A percentile compares a stretch with the other conserved stretches of the same genome.
phyloP scores from a whole-genome alignment of 208 protist genomes.

The Leptomonas pyrrhocoris region DNA sequence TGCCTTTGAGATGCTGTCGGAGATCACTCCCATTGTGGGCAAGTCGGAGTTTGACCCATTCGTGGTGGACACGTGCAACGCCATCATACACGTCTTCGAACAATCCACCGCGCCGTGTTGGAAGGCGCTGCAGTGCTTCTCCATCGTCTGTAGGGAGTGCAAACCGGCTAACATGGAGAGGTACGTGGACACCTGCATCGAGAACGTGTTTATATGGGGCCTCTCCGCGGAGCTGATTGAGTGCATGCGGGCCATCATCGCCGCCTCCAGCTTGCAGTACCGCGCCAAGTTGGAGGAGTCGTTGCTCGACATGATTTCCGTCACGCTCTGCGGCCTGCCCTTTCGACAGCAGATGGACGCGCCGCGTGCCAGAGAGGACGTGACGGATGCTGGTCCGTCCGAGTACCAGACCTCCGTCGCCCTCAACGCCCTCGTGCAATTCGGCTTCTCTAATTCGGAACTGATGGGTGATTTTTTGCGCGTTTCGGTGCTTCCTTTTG shows the following conservation, averaged over 20 bases:
- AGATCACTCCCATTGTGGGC: constrained; percentile 79
- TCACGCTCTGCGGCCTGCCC: constrained; percentile 85
- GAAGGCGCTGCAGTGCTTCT: constrained; percentile 79
- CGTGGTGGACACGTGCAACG: constrained; percentile 66
- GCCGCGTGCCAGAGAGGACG: constrained; percentile 19
- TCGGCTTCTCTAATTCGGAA: constrained; percentile 89
- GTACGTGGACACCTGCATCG: constrained; percentile 78
- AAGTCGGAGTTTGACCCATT: constrained; percentile 61
- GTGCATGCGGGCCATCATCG: constrained; percentile 83
- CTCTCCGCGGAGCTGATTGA: constrained; percentile 83
- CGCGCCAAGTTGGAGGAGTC: constrained; percentile 76
- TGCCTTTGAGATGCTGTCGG: constrained; percentile 80
- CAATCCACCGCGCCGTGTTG: constrained; percentile 68
- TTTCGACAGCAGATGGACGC: constrained; percentile 71
- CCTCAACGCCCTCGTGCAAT: constrained; percentile 84
- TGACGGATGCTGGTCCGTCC: constrained; percentile 41
- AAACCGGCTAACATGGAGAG: constrained; percentile 61
- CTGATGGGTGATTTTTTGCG: constrained; percentile 89
- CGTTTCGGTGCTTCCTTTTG: constrained; percentile 86
- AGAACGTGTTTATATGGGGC: constrained; percentile 84
- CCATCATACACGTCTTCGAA: constrained; percentile 53
- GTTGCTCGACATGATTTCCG: constrained; percentile 88
- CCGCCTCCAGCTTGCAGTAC: constrained; percentile 56
- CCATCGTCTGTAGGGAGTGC: constrained; percentile 64
- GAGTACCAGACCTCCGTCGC: constrained; percentile 79